Percentiles rank a stretch among this genome's conserved stretches.
Conservation (phyloP, 805 yeast species). For the Zygotorulaspora sp. region DNA sequence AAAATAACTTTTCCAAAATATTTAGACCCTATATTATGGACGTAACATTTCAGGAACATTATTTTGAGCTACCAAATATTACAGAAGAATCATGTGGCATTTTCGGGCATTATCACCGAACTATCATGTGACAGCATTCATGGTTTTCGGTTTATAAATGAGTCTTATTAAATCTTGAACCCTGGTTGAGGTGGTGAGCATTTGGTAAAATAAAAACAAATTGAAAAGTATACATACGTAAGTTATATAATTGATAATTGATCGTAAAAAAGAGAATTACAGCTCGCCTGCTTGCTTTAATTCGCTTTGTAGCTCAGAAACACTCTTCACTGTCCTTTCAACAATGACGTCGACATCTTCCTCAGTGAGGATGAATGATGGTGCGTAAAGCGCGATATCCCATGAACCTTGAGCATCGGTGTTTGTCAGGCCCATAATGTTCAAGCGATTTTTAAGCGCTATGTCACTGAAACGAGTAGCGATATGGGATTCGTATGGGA, state of each 20-base stretch:
- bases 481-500: conserved; percentile 36
- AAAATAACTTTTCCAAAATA: too few relatives aligned
- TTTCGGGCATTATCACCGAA: too few relatives aligned
- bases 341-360: conserved; percentile 31
- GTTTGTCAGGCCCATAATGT: conserved; percentile 45
- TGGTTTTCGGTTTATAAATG: too few relatives aligned
- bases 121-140: too few relatives aligned
- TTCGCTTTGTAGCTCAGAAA: not conserved
- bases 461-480: conserved; percentile 35
- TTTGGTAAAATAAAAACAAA: too few relatives aligned
- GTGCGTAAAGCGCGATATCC: conserved; percentile 47
- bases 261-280: not conserved
- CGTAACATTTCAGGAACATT: too few relatives aligned
- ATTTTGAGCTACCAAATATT: too few relatives aligned
- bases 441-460: conserved; percentile 44
- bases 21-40: too few relatives aligned
- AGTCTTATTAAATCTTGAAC: too few relatives aligned
- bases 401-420: conserved; percentile 34
- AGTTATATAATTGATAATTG: not conserved
- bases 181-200: too few relatives aligned
- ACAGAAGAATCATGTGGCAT: too few relatives aligned
- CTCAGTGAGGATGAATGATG: conserved; percentile 41
- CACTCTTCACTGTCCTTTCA: not conserved
- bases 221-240: not conserved
- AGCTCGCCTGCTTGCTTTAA: not conserved